These are phyloP conservation scores for Papiliotrema terrestris DNA, from an alignment of 1,284 basidiomycete genomes.

Conservation along the genomic window DNA sequence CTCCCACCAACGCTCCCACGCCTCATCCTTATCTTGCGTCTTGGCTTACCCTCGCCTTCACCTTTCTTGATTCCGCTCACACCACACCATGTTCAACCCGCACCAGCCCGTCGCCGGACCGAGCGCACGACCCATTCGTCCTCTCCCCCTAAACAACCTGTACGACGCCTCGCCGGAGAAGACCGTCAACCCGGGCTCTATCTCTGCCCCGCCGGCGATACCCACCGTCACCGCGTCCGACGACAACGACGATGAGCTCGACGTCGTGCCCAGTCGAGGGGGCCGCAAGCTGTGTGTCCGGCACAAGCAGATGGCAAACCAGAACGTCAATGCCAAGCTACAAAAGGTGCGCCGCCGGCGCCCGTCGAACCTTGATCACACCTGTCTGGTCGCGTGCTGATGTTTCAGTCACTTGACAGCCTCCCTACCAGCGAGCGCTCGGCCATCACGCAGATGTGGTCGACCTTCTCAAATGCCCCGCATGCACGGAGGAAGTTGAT, in stretches of 20 bases:
- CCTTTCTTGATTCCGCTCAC: no score
- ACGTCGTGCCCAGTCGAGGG: slow-evolving; percentile 32
- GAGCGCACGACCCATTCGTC: neutral
- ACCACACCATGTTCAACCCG: neutral
- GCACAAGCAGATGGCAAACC: slow-evolving; percentile 97
- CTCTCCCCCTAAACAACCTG: neutral
- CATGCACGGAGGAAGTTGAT: slow-evolving; percentile 88
- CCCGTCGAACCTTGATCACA: neutral
- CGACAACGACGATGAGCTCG: slow-evolving; percentile 6
- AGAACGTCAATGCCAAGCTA: slow-evolving; percentile 85
- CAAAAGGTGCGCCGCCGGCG: slow-evolving; percentile 67
- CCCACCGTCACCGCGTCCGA: neutral
- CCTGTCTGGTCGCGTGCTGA: neutral
- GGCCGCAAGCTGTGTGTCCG: slow-evolving; percentile 47
- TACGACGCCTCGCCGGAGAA: neutral
- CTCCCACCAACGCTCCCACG: no score
- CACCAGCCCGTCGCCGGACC: neutral
- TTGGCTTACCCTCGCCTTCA: no score
- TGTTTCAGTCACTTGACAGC: slow-evolving; percentile 93
- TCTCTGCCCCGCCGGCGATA: neutral
- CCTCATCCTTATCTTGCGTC: no score
- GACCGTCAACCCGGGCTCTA: neutral
- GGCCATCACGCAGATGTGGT: slow-evolving; percentile 91
- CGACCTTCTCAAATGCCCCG: slow-evolving; percentile 90
- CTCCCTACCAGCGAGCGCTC: slow-evolving; percentile 85